Evolutionary conservation across 1,139 yeast species (phyloP), one percentile per base, ranked within the genome.

Genomic region (Yamadazyma atlantica): DNA sequence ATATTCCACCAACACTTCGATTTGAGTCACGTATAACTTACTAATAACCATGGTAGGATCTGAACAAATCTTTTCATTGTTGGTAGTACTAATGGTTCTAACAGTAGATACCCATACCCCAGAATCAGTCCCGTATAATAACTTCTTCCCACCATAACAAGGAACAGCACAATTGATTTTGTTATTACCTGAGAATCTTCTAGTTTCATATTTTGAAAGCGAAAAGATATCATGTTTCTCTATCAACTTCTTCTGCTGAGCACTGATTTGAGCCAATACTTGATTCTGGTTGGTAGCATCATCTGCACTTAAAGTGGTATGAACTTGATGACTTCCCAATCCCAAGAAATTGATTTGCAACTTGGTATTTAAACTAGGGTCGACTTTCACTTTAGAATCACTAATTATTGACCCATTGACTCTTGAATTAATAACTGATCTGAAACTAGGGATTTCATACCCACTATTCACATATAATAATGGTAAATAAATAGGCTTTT

Each of bases 121-220:
- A 3, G 83, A 76, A 56, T 89, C 96, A 0, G 97, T 89, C 34
- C 97, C 97, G 54, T 87, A 90, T 33, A 92, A 62, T 48, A 90
- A 65, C 59, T 90, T 87, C 47, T 95, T 78, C 17, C 98, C 97
- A 40, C 97, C 97, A 55, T 92, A 96, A 58, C 90, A 84, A 23
- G 97, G 95, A 26, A 87, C 90, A 21, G 92, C 94, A 67, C 97
- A 89, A 54, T 87, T 89, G 49, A 92, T 88, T 46, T 84, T 80
- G 45, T 70, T 70, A 55, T 87, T 86, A 18, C 83, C 81, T 34
- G 69, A 67, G 60, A 90, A 90, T 54, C 82, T 79, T 51, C 80
- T 75, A 31, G 85, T 87, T 60, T 80, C 89, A 48, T 76, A 77
- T 47, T 86, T 85, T 23, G 83, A 82, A 45, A 83, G 66, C 4